These are phyloP conservation scores for Stephanodiscus triporus DNA, from an alignment of 108 stramenopile genomes.

Conservation along the genomic window DNA sequence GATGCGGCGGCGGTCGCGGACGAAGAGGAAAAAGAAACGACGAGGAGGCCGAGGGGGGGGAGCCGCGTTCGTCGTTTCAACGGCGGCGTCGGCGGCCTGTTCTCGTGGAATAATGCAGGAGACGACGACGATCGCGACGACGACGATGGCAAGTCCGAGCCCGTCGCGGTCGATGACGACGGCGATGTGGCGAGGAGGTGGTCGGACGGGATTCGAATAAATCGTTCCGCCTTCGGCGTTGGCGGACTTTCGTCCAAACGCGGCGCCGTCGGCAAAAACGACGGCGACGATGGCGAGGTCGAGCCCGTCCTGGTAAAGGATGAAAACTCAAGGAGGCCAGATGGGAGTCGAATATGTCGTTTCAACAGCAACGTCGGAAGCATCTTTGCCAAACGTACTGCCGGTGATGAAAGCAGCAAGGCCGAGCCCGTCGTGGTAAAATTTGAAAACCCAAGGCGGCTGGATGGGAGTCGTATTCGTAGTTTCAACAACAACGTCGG, in stretches of 20 bases:
- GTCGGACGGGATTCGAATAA: too few species aligned
- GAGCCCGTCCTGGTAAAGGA: not conserved
- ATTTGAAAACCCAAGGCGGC: not conserved
- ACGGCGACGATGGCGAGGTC: not conserved
- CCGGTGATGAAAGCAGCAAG: not conserved
- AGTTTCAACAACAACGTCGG: not conserved
- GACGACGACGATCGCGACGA: not conserved
- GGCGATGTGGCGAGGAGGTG: not conserved
- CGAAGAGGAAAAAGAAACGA: not conserved
- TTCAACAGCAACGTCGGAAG: not conserved
- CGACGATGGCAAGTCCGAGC: not conserved
- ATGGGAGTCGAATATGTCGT: not conserved
- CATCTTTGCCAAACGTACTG: not conserved
- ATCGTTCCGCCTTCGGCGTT: too few species aligned
- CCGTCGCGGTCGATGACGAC: not conserved
- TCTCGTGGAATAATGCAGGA: not conserved
- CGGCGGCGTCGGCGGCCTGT: not conserved
- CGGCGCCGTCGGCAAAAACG: not conserved
- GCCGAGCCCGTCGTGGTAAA: not conserved
- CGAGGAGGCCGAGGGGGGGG: not conserved
- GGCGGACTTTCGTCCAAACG: too few species aligned
- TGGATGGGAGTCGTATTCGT: not conserved
- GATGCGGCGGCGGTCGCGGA: not conserved
- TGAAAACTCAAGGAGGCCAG: not conserved
- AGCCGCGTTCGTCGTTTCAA: not conserved